Base-by-base conservation (phyloP, 257 asterid genomes). In the Verbena officinalis region DNA sequence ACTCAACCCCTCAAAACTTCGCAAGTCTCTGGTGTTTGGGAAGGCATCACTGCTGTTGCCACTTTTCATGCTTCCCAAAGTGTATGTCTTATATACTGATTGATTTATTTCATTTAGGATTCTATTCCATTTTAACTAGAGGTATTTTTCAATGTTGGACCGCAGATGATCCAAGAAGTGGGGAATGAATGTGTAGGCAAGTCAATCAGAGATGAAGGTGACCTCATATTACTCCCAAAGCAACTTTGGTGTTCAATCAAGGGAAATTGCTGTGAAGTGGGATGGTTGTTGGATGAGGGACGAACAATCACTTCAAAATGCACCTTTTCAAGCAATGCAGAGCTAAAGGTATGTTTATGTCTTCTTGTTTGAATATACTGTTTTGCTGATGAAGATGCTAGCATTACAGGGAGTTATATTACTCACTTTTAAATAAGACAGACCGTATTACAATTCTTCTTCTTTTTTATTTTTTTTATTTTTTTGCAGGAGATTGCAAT, bases 261-360 rank as follows among this genome's bases (percentile, higher is more conserved):
- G 64, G 70, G 15, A 33, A 79, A 83, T 67, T 75, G 53, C 52
- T 82, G 87, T 58, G 93, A 89, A 61, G 97, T 80, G 6, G 97
- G 98, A 20, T 89, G 98, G 97, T 54, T 92, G 75, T 46, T 87
- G 62, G 91, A 71, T 9, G 69, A 78, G 12, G 96, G 91, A 43
- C 80, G 73, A 31, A 85, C 87, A 48, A 74, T 89, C 69, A 85
- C 94, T 15, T 87, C 96, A 43, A 87, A 61, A 70, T 87, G 96
- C 77, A 66, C 73, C 51, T 81, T 92, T 72, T 79, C 93, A 19
- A 74, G 68, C 60, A 53, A 69, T 2, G 80, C 70, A 14, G 75
- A 73, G 56, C 83, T 90, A 58, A 85, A 81, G 96, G 97, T 63
- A 75, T 69, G 76, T 65, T 64, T 0, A 49, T 20, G 2, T 15